phyloP scores from a whole-genome alignment of 2,329 filamentous ascomycete species.

The Fragosphaeria purpurea region DNA sequence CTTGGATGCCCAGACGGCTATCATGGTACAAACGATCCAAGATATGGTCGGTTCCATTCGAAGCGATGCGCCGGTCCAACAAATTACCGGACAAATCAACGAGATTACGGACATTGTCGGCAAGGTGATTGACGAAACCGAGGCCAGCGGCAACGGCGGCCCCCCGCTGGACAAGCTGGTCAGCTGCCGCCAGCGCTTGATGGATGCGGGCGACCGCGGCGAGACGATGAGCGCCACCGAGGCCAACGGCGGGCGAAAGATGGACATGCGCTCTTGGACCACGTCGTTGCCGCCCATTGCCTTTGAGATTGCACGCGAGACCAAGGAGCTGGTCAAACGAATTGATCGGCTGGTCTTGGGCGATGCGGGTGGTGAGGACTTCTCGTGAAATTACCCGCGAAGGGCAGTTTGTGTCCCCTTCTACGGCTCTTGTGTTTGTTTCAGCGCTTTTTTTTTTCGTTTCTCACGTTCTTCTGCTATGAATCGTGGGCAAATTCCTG shows the following conservation, averaged over 20 bases:
- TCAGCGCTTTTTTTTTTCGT: background rate
- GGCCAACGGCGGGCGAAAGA: constrained; percentile 39
- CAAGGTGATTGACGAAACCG: constrained; percentile 58
- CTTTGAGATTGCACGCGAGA: constrained; percentile 77
- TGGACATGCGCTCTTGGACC: constrained; percentile 53
- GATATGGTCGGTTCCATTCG: constrained; percentile 67
- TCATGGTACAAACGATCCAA: constrained; percentile 71
- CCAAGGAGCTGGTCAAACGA: constrained; percentile 56
- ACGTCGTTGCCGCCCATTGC: constrained; percentile 70
- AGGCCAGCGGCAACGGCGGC: constrained; percentile 42
- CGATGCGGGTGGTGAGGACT: constrained; percentile 15
- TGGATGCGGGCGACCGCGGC: constrained; percentile 53
- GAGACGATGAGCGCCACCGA: constrained; percentile 42
- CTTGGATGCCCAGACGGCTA: constrained; percentile 72
- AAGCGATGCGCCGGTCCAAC: constrained; percentile 49
- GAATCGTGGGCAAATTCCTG: background rate
- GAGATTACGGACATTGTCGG: constrained; percentile 62
- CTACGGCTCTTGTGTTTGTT: too few relatives aligned
- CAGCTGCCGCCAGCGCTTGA: constrained; percentile 53
- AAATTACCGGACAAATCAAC: constrained; percentile 59
- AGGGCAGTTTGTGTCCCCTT: too few relatives aligned
- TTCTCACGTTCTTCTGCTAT: constrained; percentile 2
- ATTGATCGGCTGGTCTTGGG: constrained; percentile 18
- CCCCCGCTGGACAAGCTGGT: constrained; percentile 45
- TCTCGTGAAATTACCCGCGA: constrained; percentile 13